A percentile compares a stretch with the other conserved stretches of the same genome.
phyloP scores from a whole-genome alignment of 371 early-diverging fungal species.

The Blakeslea trispora region DNA sequence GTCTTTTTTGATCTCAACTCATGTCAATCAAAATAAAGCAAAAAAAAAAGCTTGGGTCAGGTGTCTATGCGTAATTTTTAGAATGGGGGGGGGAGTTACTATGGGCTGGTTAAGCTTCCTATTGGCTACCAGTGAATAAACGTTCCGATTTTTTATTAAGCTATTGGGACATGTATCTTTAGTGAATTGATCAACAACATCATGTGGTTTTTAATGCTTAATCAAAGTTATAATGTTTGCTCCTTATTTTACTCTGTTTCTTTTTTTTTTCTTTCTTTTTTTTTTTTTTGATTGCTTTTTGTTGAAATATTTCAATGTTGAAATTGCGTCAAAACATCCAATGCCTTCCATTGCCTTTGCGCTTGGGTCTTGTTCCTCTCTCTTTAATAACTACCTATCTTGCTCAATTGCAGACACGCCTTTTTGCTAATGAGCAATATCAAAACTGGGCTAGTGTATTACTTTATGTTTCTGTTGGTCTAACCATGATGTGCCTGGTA shows the following conservation, averaged over 20 bases:
- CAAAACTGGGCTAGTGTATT: conserved; percentile 24
- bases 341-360: conserved; percentile 13
- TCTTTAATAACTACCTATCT: conserved; percentile 12
- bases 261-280: conserved; percentile 8
- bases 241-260: conserved; percentile 4
- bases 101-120: too few relatives aligned
- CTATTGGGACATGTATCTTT: conserved; percentile 12
- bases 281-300: conserved; percentile 11
- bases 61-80: too few relatives aligned
- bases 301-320: conserved; percentile 10
- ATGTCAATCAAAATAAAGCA: too few relatives aligned
- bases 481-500: conserved; percentile 9
- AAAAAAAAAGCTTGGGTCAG: too few relatives aligned
- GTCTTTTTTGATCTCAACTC: too few relatives aligned
- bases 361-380: conserved; percentile 12
- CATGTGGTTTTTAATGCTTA: too few relatives aligned
- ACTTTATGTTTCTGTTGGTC: conserved; percentile 12
- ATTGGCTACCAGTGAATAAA: background rate
- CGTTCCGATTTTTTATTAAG: conserved; percentile 4
- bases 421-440: conserved; percentile 5
- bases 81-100: too few relatives aligned
- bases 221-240: background rate
- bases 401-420: conserved; percentile 11
- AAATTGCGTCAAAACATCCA: conserved; percentile 22
- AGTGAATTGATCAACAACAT: too few relatives aligned